Conservation (phyloP, 2,329 filamentous ascomycete species). For the Scorias spongiosa region DNA sequence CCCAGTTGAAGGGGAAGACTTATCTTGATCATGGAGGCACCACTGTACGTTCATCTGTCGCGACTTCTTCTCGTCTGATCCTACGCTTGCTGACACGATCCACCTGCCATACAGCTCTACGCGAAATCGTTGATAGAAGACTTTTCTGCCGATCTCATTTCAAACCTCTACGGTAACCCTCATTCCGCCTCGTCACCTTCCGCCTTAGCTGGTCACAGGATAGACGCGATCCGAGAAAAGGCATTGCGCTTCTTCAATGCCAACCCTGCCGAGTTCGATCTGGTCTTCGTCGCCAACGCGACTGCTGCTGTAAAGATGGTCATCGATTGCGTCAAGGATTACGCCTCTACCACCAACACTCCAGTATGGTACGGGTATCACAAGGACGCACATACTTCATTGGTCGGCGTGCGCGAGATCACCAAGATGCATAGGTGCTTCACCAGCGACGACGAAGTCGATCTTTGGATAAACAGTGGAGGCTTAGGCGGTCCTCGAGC, state of each 20-base stretch:
- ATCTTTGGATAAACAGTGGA: conserved; percentile 29
- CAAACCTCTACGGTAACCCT: conserved; percentile 51
- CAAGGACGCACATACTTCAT: conserved; percentile 45
- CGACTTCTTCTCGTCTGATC: background rate
- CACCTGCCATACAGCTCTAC: conserved; percentile 28
- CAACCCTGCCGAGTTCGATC: conserved; percentile 42
- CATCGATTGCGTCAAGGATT: conserved; percentile 40
- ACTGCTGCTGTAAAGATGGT: conserved; percentile 49
- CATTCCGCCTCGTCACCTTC: conserved; percentile 50
- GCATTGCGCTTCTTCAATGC: conserved; percentile 44
- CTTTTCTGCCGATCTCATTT: conserved; percentile 40
- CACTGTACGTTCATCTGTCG: conserved; percentile 15
- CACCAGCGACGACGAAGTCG: conserved; percentile 24
- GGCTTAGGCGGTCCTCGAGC: conserved; percentile 15
- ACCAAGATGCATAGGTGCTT: conserved; percentile 24
- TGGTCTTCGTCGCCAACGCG: conserved; percentile 48
- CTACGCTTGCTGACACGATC: background rate
- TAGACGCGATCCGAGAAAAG: conserved; percentile 40
- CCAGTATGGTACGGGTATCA: conserved; percentile 45
- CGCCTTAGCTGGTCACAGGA: conserved; percentile 39
- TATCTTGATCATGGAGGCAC: conserved; percentile 26
- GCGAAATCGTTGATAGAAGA: conserved; percentile 41
- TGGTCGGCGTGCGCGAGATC: conserved; percentile 27
- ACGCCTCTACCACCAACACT: conserved; percentile 31
- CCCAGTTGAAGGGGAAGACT: conserved; percentile 29